Base-by-base conservation (phyloP, 2,329 filamentous ascomycete genomes). In the Dactylella cylindrospora region DNA sequence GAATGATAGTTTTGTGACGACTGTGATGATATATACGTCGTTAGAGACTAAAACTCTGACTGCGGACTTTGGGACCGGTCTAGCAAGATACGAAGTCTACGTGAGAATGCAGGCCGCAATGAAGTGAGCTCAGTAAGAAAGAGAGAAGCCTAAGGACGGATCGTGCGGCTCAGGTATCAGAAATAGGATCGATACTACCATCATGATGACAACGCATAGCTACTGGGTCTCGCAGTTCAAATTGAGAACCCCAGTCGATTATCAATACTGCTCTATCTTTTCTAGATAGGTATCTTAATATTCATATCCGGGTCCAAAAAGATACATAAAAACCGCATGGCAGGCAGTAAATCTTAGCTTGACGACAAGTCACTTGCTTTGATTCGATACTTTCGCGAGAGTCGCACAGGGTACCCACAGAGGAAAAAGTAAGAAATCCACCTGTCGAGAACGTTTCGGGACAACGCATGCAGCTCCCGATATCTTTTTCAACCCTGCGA, bases 141-240 rank as follows among this genome's bases (percentile, higher is more conserved):
- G n/a, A 35, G 17, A 6, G 13, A 9, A 9, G 33, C 33, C n/a
- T n/a, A n/a, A n/a, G n/a, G n/a, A n/a, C n/a, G n/a, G n/a, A n/a
- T n/a, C n/a, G n/a, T 53, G 41, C 50, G 41, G 41, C 41, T 52
- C 23, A 31, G 55, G 31, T 52, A 52, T 52, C 39, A 25, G 33
- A 17, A 29, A 7, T 10, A 19, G 15, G 33, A 4, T n/a, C n/a
- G n/a, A n/a, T n/a, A n/a, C n/a, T n/a, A n/a, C n/a, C n/a, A n/a
- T n/a, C n/a, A n/a, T 20, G 31, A 32, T 61, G 55, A 51, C 55
- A 61, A 61, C 55, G 55, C 55, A 61, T 51, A 52, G 47, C 26
- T n/a, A 61, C 41, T 53, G 41, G 55, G 20, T 13, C 47, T 52
- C 36, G 55, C 55, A 61, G 55, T 22, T 43, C 40, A 32, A 33